Evolutionary conservation across 257 asterid genomes (phyloP), one percentile per base, ranked within the genome.

Genomic region (Cinchona pubescens): DNA sequence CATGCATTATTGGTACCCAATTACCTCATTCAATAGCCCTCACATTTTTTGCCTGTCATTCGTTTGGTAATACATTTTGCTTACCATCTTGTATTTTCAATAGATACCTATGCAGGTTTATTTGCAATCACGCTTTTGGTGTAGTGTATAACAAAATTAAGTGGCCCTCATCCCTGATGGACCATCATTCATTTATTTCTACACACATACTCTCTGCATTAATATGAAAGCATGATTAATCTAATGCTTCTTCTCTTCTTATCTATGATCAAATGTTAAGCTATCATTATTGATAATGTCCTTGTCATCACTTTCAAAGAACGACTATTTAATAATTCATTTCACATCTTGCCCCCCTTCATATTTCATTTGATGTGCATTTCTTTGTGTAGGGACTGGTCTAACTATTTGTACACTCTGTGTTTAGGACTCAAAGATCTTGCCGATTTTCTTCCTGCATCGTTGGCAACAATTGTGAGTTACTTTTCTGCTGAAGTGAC

Each of bases 401-500:
- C 29, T 23, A 71, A 51, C 37, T 53, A 53, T 42, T 59, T 12
- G 51, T 67, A 12, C 74, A 71, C 25, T 76, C n/a, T 67, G 64
- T 65, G 76, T 79, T 67, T 92, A 95, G 99, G 99, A 85, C 92
- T 95, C 87, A 95, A 95, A 86, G 97, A 92, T 84, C 98, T 95
- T 53, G 96, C 98, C 46, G 99, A 95, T 86, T 95, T 87, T 81
- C 96, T 95, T 81, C 99, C 99, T 61, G 98, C 96, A 51, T 92
- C 98, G n/a, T 86, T 95, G 92, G 97, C 92, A 43, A 83, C 98
- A 60, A 79, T 95, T 2, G 91, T 91, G 35, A 90, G 98, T 84
- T 95, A 95, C 85, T 89, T 95, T 68, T 87, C 99, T 55, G 96
- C 98, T 67, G 99, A 95, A 84, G 98, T 95, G 77, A 91, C 96